Evolutionary conservation across 148 eudicot genomes (phyloP).

Genomic region (Heliosperma pusillum): DNA sequence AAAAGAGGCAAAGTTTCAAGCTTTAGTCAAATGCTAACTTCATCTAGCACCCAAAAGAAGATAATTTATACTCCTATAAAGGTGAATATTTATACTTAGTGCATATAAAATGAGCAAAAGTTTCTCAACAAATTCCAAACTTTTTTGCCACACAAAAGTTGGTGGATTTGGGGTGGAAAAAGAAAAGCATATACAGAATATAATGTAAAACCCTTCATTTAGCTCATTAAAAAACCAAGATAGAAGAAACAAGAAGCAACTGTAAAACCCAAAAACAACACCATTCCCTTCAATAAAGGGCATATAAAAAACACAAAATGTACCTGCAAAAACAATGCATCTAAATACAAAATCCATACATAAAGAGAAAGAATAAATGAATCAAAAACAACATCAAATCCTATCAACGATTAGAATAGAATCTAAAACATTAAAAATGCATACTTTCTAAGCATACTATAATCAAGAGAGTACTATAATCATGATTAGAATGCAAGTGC

Average conservation of each 20-base stretch:
- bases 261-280: background rate
- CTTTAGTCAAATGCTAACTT: slow-evolving; percentile 12
- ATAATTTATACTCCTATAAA: background rate
- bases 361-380: slow-evolving; percentile 5
- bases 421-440: background rate
- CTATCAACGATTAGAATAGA: background rate
- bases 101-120: background rate
- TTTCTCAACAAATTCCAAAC: slow-evolving; percentile 9
- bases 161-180: background rate
- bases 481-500: background rate
- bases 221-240: background rate
- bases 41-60: slow-evolving; percentile 13
- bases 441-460: background rate
- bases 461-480: background rate
- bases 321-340: background rate
- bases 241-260: slow-evolving; percentile 14
- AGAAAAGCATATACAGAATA: slow-evolving; percentile 9
- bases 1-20: slow-evolving; percentile 1
- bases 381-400: background rate
- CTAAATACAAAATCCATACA: background rate
- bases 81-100: slow-evolving; percentile 6
- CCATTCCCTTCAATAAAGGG: background rate
- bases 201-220: background rate
- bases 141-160: slow-evolving; percentile 6
- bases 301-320: too few relatives aligned